These are phyloP conservation scores for Leucosporidium scottii DNA, from an alignment of 768 basidiomycete genomes.

Conservation along the genomic window DNA sequence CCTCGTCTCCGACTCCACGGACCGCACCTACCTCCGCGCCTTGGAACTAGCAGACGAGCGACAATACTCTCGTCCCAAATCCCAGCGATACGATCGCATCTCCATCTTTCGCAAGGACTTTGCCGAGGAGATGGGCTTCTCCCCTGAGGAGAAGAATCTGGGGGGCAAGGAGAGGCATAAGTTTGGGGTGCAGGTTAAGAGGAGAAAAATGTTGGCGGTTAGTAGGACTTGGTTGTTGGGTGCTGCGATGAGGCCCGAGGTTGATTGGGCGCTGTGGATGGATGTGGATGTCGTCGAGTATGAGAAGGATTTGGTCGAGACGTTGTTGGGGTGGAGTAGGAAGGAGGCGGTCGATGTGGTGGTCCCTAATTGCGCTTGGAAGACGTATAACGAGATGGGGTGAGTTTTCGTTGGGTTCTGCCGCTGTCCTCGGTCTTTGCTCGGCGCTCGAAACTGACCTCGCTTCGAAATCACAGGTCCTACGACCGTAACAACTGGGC, in stretches of 20 bases:
- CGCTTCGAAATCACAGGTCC: background rate
- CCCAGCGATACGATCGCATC: conserved; percentile 1
- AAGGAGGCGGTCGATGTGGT: conserved; percentile 8
- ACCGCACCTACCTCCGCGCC: conserved; percentile 13
- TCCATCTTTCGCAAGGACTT: conserved; percentile 14
- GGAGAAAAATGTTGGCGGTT: conserved; percentile 6
- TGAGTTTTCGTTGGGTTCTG: background rate
- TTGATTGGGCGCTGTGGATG: conserved; percentile 35
- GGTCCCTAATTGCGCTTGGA: conserved; percentile 25
- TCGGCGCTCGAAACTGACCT: conserved; percentile 1
- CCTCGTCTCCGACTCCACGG: conserved; percentile 23
- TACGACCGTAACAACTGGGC: conserved; percentile 37
- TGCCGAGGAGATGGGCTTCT: background rate
- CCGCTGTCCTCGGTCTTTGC: no score
- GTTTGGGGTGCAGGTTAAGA: conserved; percentile 3
- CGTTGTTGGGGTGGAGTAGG: conserved; percentile 14
- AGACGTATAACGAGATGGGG: conserved; percentile 29
- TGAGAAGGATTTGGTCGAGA: conserved; percentile 22
- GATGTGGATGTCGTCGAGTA: conserved; percentile 32
- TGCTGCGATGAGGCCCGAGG: conserved; percentile 9
- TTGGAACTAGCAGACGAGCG: conserved; percentile 26
- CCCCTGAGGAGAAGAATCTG: background rate
- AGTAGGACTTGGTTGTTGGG: conserved; percentile 18
- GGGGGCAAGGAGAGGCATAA: conserved; percentile 7
- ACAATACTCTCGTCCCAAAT: conserved; percentile 1